Conservation (phyloP, 495 filamentous ascomycete species). For the Tuber aestivum region DNA sequence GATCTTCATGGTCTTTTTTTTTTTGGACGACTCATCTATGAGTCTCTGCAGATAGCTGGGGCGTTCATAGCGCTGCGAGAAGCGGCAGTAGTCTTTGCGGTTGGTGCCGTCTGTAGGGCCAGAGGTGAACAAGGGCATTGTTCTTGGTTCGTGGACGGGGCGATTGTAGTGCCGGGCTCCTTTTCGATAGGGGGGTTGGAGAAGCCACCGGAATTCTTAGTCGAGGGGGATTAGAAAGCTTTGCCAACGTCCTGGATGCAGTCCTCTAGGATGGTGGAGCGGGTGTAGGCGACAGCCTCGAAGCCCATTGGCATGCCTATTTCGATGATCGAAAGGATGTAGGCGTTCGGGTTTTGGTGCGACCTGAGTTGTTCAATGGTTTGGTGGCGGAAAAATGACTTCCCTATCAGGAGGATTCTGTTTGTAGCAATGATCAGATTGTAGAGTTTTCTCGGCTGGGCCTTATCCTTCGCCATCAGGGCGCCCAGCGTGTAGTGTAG, state of each 20-base stretch:
- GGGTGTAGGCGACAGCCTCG: no score
- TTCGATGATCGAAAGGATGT: constrained; percentile 76
- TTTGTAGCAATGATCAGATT: constrained; percentile 86
- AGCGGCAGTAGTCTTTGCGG: constrained; percentile 51
- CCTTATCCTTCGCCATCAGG: constrained; percentile 40
- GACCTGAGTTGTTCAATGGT: constrained; percentile 80
- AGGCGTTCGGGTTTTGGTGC: constrained; percentile 72
- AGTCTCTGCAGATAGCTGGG: constrained; percentile 47
- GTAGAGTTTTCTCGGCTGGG: constrained; percentile 62
- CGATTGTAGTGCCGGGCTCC: no score
- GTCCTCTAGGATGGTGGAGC: no score
- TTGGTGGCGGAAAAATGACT: constrained; percentile 67
- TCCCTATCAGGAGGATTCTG: constrained; percentile 61
- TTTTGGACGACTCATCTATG: constrained; percentile 51
- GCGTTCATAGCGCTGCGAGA: no score
- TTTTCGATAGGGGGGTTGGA: no score
- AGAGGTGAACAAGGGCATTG: no score
- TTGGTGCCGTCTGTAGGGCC: constrained; percentile 45
- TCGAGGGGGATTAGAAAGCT: no score
- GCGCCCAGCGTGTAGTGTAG: not conserved
- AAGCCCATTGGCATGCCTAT: constrained; percentile 46
- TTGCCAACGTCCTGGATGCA: no score
- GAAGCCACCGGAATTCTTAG: no score
- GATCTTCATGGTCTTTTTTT: constrained; percentile 72
- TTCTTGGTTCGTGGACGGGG: no score